A percentile compares a stretch with the other conserved stretches of the same genome.
phyloP scores from a whole-genome alignment of 2,329 filamentous ascomycete species.

The Calycina herbarum region DNA sequence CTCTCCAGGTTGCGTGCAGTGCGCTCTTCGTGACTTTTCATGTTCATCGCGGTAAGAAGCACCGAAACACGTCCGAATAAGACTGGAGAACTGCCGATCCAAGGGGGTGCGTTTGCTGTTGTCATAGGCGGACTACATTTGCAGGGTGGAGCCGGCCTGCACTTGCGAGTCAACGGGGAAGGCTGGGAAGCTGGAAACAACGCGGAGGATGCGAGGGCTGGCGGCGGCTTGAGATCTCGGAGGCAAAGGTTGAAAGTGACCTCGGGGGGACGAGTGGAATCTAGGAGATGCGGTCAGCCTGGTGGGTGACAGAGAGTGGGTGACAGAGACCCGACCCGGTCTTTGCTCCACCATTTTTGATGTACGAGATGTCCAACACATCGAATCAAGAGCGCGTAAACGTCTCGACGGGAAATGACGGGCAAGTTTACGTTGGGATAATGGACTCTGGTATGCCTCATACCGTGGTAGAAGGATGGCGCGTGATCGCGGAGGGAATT shows the following conservation, averaged over 20 bases:
- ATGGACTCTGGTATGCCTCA: background rate
- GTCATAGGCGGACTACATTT: background rate
- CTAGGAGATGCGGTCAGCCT: background rate
- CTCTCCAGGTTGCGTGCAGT: background rate
- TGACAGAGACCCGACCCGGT: slow-evolving; percentile 2
- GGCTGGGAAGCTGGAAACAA: background rate
- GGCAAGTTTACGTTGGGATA: background rate
- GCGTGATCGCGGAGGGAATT: background rate
- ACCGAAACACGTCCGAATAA: slow-evolving; percentile 2
- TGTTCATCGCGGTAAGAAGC: slow-evolving; percentile 1
- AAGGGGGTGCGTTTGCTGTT: background rate
- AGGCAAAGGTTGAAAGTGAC: slow-evolving; percentile 1
- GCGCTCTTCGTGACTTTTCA: background rate
- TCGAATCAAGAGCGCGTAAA: background rate
- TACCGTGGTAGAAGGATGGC: background rate
- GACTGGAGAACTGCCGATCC: background rate
- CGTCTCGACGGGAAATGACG: background rate
- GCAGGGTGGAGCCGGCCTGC: background rate
- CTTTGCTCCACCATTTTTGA: background rate
- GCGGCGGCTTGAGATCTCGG: background rate
- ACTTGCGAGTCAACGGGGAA: slow-evolving; percentile 6
- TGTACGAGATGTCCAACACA: background rate
- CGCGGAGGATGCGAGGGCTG: background rate
- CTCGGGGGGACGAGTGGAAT: background rate
- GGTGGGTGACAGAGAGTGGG: background rate